Evolutionary conservation across 2,329 filamentous ascomycete species (phyloP).

Genomic region (Didymella exigua): DNA sequence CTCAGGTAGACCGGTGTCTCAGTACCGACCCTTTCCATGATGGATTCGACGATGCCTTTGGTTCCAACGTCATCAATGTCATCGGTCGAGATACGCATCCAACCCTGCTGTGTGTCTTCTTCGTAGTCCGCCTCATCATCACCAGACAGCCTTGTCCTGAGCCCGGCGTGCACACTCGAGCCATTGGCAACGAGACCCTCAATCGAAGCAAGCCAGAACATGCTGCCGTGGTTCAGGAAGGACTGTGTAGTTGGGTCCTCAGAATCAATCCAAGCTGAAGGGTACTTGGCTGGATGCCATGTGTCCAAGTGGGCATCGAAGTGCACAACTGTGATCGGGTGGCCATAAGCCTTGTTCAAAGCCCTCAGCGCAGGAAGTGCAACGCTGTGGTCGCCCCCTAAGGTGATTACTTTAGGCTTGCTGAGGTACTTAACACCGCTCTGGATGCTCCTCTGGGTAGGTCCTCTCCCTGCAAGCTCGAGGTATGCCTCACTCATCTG

Average conservation of each 20-base stretch:
- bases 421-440: conserved; percentile 51
- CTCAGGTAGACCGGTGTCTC: conserved; percentile 81
- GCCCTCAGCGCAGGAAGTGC: conserved; percentile 58
- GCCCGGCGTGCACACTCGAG: conserved; percentile 79
- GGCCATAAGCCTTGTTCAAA: conserved; percentile 52
- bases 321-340: conserved; percentile 56
- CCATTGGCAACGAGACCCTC: conserved; percentile 79
- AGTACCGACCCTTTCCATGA: conserved; percentile 73
- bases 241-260: conserved; percentile 64
- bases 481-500: conserved; percentile 85
- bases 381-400: conserved; percentile 59
- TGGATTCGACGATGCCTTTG: conserved; percentile 70
- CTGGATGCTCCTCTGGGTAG: conserved; percentile 43
- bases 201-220: conserved; percentile 86
- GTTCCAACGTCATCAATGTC: conserved; percentile 85
- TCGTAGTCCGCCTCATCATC: conserved; percentile 72
- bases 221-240: conserved; percentile 84
- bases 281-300: conserved; percentile 83
- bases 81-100: conserved; percentile 79
- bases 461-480: conserved; percentile 64
- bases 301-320: conserved; percentile 75
- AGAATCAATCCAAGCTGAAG: conserved; percentile 69
- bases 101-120: conserved; percentile 74
- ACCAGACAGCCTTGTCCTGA: conserved; percentile 74
- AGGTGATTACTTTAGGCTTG: conserved; percentile 54